Evolutionary conservation across 75 land plant species (phyloP).

Genomic region (Sequoiadendron giganteum): DNA sequence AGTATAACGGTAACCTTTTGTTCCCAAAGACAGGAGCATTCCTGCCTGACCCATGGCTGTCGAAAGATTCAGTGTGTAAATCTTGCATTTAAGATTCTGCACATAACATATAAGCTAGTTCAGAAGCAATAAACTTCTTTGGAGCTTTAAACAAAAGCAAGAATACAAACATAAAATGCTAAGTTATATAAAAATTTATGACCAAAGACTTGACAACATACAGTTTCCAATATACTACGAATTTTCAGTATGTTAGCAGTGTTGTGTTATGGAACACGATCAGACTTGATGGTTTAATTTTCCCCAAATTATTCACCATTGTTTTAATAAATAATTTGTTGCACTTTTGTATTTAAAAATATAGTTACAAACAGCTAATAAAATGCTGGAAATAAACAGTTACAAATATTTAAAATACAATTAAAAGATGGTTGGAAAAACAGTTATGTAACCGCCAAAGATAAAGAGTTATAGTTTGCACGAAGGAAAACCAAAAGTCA

Average conservation of each 20-base stretch:
- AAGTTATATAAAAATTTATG: neutral
- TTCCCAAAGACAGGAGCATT: constrained; percentile 81
- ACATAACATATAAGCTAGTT: constrained; percentile 5
- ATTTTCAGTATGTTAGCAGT: neutral
- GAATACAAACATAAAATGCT: constrained; percentile 3
- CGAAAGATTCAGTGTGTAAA: constrained; percentile 81
- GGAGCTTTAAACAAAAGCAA: neutral
- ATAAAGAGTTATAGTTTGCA: too few species aligned
- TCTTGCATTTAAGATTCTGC: constrained; percentile 64
- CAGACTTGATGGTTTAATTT: too few species aligned
- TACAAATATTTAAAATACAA: too few species aligned
- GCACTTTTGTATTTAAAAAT: too few species aligned
- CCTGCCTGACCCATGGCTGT: constrained; percentile 95
- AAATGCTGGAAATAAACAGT: too few species aligned
- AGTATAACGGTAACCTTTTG: constrained; percentile 78
- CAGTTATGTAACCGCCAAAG: too few species aligned
- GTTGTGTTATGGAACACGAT: too few species aligned
- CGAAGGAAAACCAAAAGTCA: too few species aligned
- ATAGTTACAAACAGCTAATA: too few species aligned
- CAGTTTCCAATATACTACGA: neutral
- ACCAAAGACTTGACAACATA: neutral
- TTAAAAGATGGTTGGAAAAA: too few species aligned
- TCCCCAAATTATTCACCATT: too few species aligned
- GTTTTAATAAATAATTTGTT: too few species aligned
- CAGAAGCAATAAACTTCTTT: neutral